Evolutionary conservation across 306 rosid species (phyloP).

Genomic region (Amphicarpaea edgeworthii): DNA sequence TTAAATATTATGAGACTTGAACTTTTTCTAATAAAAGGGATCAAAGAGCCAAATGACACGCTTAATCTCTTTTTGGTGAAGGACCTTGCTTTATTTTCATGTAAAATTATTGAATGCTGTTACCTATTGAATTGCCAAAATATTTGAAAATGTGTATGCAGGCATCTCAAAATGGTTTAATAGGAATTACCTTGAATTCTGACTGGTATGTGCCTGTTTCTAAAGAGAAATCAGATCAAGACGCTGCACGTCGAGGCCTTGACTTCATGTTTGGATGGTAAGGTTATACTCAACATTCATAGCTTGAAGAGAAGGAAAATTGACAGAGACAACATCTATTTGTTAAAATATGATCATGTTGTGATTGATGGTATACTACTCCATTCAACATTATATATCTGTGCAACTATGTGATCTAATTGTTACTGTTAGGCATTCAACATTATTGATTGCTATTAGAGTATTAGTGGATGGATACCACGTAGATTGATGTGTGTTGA

Average conservation of each 20-base stretch:
- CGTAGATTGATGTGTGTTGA: neutral
- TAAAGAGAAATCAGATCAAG: slow-evolving; percentile 39
- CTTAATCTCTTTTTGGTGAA: neutral
- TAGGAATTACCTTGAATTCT: slow-evolving; percentile 61
- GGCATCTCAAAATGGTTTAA: slow-evolving; percentile 69
- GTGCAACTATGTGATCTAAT: slow-evolving; percentile 19
- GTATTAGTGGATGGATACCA: slow-evolving; percentile 6
- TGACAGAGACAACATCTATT: slow-evolving; percentile 7
- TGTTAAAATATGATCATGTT: slow-evolving; percentile 28
- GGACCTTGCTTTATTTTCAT: slow-evolving; percentile 6
- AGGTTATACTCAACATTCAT: slow-evolving; percentile 34
- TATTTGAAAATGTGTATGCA: slow-evolving; percentile 41
- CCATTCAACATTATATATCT: slow-evolving; percentile 9
- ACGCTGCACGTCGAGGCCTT: slow-evolving; percentile 65
- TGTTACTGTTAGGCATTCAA: slow-evolving; percentile 13
- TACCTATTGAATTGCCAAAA: slow-evolving; percentile 1
- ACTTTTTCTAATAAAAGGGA: neutral
- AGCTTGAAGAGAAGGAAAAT: slow-evolving; percentile 14
- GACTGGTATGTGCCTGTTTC: slow-evolving; percentile 64
- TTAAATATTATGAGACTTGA: neutral
- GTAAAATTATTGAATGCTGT: slow-evolving; percentile 15
- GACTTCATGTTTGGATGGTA: slow-evolving; percentile 86
- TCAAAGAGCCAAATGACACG: slow-evolving; percentile 14
- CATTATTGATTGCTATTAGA: neutral
- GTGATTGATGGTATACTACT: neutral